These are phyloP conservation scores for Ormosia semicastrata DNA, from an alignment of 306 rosid genomes.

Conservation along the genomic window DNA sequence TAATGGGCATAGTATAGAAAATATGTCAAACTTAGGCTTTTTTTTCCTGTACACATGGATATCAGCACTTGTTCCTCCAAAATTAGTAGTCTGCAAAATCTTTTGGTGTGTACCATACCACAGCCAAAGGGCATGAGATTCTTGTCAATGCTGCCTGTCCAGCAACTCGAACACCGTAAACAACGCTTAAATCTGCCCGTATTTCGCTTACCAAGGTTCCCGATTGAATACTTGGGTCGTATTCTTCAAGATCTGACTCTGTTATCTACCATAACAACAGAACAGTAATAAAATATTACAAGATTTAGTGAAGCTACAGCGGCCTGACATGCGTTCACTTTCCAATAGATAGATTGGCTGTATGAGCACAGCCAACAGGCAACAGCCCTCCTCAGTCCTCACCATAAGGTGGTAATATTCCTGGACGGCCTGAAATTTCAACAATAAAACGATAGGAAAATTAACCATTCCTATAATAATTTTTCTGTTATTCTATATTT, in stretches of 20 bases:
- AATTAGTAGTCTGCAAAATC: constrained; percentile 47
- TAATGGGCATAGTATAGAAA: constrained; percentile 28
- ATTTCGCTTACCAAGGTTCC: constrained; percentile 48
- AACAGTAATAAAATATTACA: constrained; percentile 69
- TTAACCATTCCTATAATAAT: too few species aligned
- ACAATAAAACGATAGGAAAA: neutral
- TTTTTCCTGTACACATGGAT: constrained; percentile 72
- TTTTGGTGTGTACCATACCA: constrained; percentile 51
- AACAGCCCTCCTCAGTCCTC: constrained; percentile 34
- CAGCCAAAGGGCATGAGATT: constrained; percentile 86
- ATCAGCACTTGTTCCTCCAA: constrained; percentile 73
- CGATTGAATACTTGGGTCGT: constrained; percentile 48
- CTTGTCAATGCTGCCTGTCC: constrained; percentile 85
- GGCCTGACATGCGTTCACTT: constrained; percentile 28
- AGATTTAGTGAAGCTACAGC: constrained; percentile 43
- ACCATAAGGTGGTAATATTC: constrained; percentile 60
- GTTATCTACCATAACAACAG: constrained; percentile 69
- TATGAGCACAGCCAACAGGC: constrained; percentile 34
- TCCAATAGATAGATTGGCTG: constrained; percentile 20
- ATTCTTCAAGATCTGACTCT: constrained; percentile 85
- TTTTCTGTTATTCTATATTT: too few species aligned
- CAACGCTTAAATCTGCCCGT: constrained; percentile 85
- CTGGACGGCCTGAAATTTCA: constrained; percentile 75
- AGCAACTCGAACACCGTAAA: constrained; percentile 75
- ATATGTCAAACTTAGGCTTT: constrained; percentile 19